Evolutionary conservation across 2,329 filamentous ascomycete species (phyloP).

Genomic region (Neophaeococcomyces aloes): DNA sequence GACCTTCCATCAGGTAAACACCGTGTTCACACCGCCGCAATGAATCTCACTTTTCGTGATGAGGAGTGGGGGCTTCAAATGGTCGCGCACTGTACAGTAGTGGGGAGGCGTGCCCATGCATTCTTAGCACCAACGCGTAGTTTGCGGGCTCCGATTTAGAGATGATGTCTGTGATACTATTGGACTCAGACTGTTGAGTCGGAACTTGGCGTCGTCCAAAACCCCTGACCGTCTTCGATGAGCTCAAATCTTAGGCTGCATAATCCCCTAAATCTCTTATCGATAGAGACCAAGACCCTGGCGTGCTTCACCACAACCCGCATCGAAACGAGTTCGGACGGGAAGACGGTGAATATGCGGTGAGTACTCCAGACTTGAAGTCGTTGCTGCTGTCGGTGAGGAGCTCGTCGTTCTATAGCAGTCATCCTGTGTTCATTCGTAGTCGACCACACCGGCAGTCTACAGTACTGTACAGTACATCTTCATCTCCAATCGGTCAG

Average conservation of each 20-base stretch:
- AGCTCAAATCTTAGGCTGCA: neutral
- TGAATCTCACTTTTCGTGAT: constrained; percentile 3
- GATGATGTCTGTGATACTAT: neutral
- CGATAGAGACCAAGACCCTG: constrained; percentile 1
- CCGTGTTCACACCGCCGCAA: constrained; percentile 5
- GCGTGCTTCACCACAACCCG: neutral
- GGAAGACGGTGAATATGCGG: neutral
- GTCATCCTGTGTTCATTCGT: too few relatives aligned
- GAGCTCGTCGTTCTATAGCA: too few relatives aligned
- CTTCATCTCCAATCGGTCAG: too few relatives aligned
- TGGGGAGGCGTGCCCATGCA: neutral
- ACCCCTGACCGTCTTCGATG: neutral
- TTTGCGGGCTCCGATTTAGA: constrained; percentile 7
- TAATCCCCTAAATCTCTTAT: neutral
- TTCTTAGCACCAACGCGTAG: constrained; percentile 3
- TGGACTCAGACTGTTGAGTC: constrained; percentile 5
- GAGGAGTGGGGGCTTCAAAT: constrained; percentile 2
- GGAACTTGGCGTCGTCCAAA: constrained; percentile 1
- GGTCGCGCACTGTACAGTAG: neutral
- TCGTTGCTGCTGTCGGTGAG: too few relatives aligned
- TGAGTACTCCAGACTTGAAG: neutral
- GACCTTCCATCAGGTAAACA: neutral
- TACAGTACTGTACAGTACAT: too few relatives aligned
- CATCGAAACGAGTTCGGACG: neutral
- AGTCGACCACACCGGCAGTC: too few relatives aligned